Conservation (phyloP, 495 filamentous ascomycete genomes). For the Physcia stellaris region DNA sequence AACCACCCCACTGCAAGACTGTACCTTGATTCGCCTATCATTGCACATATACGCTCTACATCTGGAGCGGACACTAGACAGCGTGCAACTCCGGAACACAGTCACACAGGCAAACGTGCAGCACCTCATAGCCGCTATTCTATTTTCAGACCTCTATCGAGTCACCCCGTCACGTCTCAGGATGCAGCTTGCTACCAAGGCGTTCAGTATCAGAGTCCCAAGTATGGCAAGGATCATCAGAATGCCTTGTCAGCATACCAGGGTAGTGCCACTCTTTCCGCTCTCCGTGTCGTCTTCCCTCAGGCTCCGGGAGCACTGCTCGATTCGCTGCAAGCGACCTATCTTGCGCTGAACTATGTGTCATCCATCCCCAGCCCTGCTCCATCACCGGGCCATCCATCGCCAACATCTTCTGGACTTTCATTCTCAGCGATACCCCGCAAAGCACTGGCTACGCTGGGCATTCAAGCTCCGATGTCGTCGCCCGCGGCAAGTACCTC, state of each 20-base stretch:
- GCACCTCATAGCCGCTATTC: conserved; percentile 2
- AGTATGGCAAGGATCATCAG: no score
- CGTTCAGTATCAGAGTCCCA: no score
- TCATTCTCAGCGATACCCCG: not conserved
- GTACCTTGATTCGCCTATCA: conserved; percentile 1
- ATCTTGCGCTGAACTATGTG: conserved; percentile 7
- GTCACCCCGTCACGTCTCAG: not conserved
- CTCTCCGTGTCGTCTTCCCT: conserved; percentile 11
- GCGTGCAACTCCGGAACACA: no score
- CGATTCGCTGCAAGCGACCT: conserved; percentile 9
- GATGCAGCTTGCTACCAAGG: no score
- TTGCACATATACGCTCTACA: not conserved
- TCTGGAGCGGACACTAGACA: no score
- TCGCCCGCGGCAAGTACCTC: not conserved
- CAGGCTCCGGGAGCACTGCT: conserved; percentile 3
- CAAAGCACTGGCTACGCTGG: conserved; percentile 4
- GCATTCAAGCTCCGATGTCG: not conserved
- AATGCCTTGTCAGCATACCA: no score
- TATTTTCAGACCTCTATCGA: not conserved
- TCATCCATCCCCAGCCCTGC: not conserved
- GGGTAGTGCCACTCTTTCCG: not conserved
- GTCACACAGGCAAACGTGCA: no score
- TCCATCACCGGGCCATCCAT: not conserved
- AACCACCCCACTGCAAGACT: not conserved
- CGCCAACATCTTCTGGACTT: not conserved